Evolutionary conservation across 208 protist genomes (phyloP).

Genomic region (Trypanosoma platydactyli): DNA sequence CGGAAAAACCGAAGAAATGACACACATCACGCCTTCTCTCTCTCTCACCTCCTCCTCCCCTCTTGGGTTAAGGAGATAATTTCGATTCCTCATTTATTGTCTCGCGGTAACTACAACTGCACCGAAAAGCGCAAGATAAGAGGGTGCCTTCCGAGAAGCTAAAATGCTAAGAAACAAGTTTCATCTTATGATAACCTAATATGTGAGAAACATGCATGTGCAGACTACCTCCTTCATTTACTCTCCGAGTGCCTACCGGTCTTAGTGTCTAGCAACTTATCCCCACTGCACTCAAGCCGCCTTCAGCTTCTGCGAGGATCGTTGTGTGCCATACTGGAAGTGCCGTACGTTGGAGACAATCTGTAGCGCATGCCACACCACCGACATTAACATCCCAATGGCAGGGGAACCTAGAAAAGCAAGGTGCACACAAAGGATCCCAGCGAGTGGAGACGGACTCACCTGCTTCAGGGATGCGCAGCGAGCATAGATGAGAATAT

Average conservation of each 20-base stretch:
- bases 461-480: conserved; percentile 49
- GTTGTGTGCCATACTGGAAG: conserved; percentile 19
- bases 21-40: background rate
- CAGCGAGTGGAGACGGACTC: conserved; percentile 48
- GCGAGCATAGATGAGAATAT: conserved; percentile 76
- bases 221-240: background rate
- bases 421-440: conserved; percentile 67
- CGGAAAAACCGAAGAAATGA: background rate
- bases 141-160: no score
- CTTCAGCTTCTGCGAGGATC: conserved; percentile 9
- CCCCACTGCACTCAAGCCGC: background rate
- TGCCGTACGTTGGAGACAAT: conserved; percentile 54
- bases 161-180: no score
- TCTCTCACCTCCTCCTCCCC: background rate
- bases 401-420: conserved; percentile 53
- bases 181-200: no score
- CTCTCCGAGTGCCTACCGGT: background rate
- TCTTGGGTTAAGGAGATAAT: background rate
- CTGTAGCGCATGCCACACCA: conserved; percentile 64
- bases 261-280: background rate
- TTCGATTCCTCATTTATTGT: background rate
- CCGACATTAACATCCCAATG: conserved; percentile 40
- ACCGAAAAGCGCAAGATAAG: no score
- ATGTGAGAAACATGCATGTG: no score
- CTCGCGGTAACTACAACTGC: no score